These are phyloP conservation scores for Batrachochytrium dendrobatidis DNA, from an alignment of 371 early-diverging fungal species.

Conservation along the genomic window DNA sequence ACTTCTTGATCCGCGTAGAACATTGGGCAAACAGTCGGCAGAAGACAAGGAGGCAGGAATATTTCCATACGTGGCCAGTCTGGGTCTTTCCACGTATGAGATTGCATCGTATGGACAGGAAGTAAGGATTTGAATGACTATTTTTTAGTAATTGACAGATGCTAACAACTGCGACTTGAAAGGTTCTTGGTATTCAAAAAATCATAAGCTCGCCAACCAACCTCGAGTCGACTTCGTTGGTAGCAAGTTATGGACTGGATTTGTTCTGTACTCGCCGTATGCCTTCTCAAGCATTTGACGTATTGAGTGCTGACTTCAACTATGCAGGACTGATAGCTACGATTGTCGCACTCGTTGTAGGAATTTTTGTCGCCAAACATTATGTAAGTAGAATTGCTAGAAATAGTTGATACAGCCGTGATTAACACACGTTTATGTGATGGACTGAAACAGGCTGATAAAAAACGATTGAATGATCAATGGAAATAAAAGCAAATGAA, in stretches of 20 bases:
- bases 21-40: constrained; percentile 44
- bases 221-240: constrained; percentile 89
- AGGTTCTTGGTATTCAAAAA: constrained; percentile 54
- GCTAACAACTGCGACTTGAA: neutral
- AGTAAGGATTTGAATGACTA: constrained; percentile 23
- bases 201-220: constrained; percentile 69
- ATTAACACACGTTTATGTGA: neutral
- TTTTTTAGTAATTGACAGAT: neutral
- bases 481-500: constrained; percentile 10
- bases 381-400: constrained; percentile 21
- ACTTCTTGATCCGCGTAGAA: constrained; percentile 80
- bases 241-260: constrained; percentile 81
- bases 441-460: constrained; percentile 6
- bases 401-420: neutral
- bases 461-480: constrained; percentile 15
- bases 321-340: constrained; percentile 74
- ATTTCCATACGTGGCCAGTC: constrained; percentile 63
- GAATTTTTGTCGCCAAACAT: constrained; percentile 40
- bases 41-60: constrained; percentile 74
- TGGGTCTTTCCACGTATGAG: constrained; percentile 64
- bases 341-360: constrained; percentile 63
- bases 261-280: constrained; percentile 72
- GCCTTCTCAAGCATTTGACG: constrained; percentile 88
- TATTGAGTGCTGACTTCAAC: constrained; percentile 83
- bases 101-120: constrained; percentile 65